These are phyloP conservation scores for Calonectria pseudoturangicola DNA, from an alignment of 2,329 filamentous ascomycete genomes.

Conservation along the genomic window DNA sequence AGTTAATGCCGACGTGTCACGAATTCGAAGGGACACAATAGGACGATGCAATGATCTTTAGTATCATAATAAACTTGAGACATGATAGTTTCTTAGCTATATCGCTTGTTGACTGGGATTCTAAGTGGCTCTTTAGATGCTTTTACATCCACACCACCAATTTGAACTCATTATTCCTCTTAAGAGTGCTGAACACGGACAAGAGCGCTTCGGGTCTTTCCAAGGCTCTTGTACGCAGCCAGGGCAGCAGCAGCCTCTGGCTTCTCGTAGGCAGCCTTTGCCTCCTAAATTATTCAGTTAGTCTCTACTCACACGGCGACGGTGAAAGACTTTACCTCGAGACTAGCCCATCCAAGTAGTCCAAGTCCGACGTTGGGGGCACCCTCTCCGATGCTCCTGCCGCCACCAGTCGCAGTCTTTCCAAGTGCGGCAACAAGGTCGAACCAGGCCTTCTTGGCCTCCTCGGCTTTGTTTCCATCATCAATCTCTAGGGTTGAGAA, in stretches of 20 bases:
- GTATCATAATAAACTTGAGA: no score
- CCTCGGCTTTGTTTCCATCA: constrained; percentile 1
- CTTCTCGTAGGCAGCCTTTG: constrained; percentile 29
- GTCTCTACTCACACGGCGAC: neutral
- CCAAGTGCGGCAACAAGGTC: constrained; percentile 28
- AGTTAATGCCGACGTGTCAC: no score
- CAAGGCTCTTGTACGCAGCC: constrained; percentile 26
- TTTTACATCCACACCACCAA: no score
- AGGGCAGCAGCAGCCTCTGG: constrained; percentile 32
- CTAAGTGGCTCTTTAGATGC: no score
- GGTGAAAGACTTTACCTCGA: constrained; percentile 23
- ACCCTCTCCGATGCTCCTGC: constrained; percentile 24
- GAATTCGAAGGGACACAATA: no score
- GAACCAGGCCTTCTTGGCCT: constrained; percentile 25
- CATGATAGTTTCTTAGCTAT: no score
- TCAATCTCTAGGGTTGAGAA: constrained; percentile 29
- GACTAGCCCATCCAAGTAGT: constrained; percentile 34
- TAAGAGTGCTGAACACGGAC: constrained; percentile 10
- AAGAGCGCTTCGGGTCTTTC: constrained; percentile 26
- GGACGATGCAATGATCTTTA: no score
- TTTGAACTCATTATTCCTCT: no score
- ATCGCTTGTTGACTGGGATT: no score
- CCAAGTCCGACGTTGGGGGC: constrained; percentile 18
- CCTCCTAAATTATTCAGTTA: constrained; percentile 27
- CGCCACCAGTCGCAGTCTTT: constrained; percentile 29